Percentiles rank a stretch among this genome's conserved stretches.
These are phyloP conservation scores for Akanthomyces dipterigenus DNA, from an alignment of 2,329 filamentous ascomycete genomes.

Conservation along the genomic window DNA sequence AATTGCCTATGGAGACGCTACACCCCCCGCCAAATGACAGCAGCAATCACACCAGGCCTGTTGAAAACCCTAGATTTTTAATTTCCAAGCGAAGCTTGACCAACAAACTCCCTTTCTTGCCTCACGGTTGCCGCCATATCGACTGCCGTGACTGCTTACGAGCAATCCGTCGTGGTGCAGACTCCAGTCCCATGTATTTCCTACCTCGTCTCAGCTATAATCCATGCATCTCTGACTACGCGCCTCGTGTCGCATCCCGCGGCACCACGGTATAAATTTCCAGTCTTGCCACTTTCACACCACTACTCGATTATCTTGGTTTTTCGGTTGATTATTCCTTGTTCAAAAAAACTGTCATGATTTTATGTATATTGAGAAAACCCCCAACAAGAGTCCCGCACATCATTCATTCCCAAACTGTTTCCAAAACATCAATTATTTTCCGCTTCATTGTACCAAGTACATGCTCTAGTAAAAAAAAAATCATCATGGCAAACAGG, in stretches of 20 bases:
- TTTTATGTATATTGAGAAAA: not conserved
- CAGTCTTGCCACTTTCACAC: not conserved
- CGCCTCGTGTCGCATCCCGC: not conserved
- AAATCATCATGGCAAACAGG: not conserved
- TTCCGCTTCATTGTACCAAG: not conserved
- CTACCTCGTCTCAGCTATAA: not conserved
- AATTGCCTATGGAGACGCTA: not conserved
- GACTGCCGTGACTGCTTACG: no score
- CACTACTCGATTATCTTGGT: not conserved
- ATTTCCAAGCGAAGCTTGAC: not conserved
- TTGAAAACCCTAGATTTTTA: not conserved
- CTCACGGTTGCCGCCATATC: no score
- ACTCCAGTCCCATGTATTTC: no score
- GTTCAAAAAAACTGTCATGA: no score
- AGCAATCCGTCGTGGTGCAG: no score
- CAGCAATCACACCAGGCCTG: not conserved
- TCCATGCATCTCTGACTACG: not conserved
- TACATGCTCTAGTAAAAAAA: not conserved
- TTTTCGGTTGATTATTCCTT: not conserved
- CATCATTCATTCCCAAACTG: not conserved
- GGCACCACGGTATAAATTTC: not conserved
- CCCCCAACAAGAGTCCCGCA: not conserved
- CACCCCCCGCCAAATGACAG: not conserved
- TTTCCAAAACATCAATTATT: not conserved
- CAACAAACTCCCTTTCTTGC: no score